Evolutionary conservation across 805 yeast species (phyloP).

Genomic region (Cyberlindnera japonica): DNA sequence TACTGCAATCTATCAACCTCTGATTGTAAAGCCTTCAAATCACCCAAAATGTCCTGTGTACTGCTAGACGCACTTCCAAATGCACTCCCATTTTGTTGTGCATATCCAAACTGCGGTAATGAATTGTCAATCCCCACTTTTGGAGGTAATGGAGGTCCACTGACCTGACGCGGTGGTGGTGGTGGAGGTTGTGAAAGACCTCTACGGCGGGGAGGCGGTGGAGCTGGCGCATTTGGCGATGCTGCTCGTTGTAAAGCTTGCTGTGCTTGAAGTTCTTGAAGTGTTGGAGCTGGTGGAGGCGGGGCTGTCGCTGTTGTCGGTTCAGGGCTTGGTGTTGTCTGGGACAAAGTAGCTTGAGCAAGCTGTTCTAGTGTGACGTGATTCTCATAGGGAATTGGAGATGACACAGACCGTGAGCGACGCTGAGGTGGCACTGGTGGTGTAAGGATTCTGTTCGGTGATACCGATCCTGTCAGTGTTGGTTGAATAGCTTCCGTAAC

Average conservation of each 20-base stretch:
- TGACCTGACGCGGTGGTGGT: conserved; percentile 17
- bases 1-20: conserved; percentile 56
- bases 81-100: neutral
- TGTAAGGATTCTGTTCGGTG: conserved; percentile 19
- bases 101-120: conserved; percentile 23
- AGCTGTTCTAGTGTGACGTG: conserved; percentile 13
- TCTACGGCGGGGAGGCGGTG: conserved; percentile 37
- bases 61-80: conserved; percentile 4
- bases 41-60: conserved; percentile 52
- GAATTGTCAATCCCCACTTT: conserved; percentile 12
- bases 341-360: conserved; percentile 17
- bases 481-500: neutral
- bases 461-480: conserved; percentile 3
- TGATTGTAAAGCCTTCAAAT: conserved; percentile 61
- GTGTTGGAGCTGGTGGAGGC: conserved; percentile 9
- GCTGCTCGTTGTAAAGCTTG: conserved; percentile 1
- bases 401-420: conserved; percentile 23
- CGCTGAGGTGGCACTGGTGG: conserved; percentile 19
- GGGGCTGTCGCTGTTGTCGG: neutral
- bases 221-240: conserved; percentile 27
- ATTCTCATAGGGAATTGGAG: conserved; percentile 20
- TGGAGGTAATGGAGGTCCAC: conserved; percentile 17
- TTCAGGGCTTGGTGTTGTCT: conserved; percentile 2
- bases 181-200: conserved; percentile 31
- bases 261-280: conserved; percentile 7